Base-by-base conservation (phyloP, 331 rosid genomes). In the Quercus tomentella region DNA sequence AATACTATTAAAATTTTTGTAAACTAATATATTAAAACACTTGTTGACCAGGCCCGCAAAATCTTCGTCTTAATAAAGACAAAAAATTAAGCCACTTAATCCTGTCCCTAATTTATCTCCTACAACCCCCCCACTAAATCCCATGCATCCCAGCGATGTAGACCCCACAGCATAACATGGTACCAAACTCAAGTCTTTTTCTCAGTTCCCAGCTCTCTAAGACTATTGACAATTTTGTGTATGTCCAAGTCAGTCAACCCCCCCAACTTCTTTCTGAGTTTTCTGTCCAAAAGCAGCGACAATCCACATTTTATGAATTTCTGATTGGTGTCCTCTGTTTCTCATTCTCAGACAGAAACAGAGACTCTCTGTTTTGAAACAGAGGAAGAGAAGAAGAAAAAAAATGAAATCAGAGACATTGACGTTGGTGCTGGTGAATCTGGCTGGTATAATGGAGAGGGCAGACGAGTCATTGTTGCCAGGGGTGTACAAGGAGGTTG, bases 391-490 rank as follows among this genome's bases (percentile, higher is more conserved):
- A 49, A 49, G 17, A 4, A 12, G 14, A 14, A 12, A 10, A 22
- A 76, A 75, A 25, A 92, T 92, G 98, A 89, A 82, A 63, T 1
- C 89, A 1, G 98, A 86, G 82, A 78, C 86, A 1, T 35, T 82
- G 80, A 94, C 97, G 4, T 35, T 89, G 75, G 73, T 89, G 72
- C 77, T 94, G 31, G 94, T 90, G 28, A 91, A 92, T 82, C 87
- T 90, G 14, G 97, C 92, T 0, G 79, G 86, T 22, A 89, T 92
- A 0, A 89, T 94, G 97, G 89, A 92, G 78, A 84, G 89, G 51
- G 97, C 98, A 0, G 97, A 94, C 54, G 90, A 87, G 72, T 85
- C 97, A 4, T 49, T 94, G 84, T 11, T 94, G 28, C 98, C 97
- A 2, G 98, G 93, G 3, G 97, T 89, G 3, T 94, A 94, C 68